These are phyloP conservation scores for Solanum chilense DNA, from an alignment of 257 asterid species.

Conservation along the genomic window DNA sequence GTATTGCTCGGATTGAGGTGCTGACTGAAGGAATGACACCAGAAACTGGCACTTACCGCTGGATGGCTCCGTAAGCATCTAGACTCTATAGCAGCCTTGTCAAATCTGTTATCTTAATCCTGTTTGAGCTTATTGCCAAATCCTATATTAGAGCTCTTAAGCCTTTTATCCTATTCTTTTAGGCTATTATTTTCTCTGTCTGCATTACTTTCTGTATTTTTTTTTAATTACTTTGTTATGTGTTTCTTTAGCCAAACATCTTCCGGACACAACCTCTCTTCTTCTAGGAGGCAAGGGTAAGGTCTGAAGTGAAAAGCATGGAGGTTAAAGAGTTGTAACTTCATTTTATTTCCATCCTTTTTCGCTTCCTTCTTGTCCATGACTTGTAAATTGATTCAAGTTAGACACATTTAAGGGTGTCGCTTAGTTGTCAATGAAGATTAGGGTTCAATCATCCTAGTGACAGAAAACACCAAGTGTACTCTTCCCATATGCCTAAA, in stretches of 20 bases:
- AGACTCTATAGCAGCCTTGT: not conserved
- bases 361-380: not conserved
- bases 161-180: too few relatives aligned
- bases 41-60: constrained; percentile 94
- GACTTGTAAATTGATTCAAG: not conserved
- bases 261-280: too few relatives aligned
- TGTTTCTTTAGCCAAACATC: not conserved
- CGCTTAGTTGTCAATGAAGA: not conserved
- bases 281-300: too few relatives aligned
- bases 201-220: not conserved
- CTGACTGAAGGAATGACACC: constrained; percentile 99
- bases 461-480: not conserved
- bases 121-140: not conserved
- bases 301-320: not conserved
- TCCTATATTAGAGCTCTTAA: not conserved
- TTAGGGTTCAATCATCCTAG: not conserved
- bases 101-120: not conserved
- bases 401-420: not conserved
- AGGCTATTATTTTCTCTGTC: not conserved
- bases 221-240: not conserved
- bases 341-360: not conserved
- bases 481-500: not conserved
- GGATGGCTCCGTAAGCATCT: constrained; percentile 99
- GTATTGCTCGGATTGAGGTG: constrained; percentile 95
- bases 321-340: not conserved